Base-by-base conservation (phyloP, 176 grass and related monocot species). In the Otatea glauca region DNA sequence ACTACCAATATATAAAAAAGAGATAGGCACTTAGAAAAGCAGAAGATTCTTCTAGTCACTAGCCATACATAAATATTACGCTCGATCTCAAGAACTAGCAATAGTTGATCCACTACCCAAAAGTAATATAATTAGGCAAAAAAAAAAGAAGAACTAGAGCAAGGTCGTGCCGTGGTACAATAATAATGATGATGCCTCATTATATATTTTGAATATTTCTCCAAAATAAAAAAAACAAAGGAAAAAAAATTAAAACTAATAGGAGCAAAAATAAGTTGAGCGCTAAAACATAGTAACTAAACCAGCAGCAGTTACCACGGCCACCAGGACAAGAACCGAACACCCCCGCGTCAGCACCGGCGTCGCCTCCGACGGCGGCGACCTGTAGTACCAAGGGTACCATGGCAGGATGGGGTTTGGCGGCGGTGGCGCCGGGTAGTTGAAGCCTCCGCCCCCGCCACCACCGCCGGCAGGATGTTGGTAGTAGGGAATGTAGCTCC, bases 321-420 rank as follows among this genome's bases (percentile, higher is more conserved):
- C 75, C 63, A 32, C 34, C 35, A 60, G 32, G 38, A 32, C 49
- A 21, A 66, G 35, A 27, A 38, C 14, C 0, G 43, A 41, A 0
- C 62, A 1, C 16, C 27, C 16, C 27, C 13, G 17, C 2, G 32
- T 60, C 41, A 25, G 6, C 62, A 60, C 16, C 1, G 76, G 8
- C 4, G 55, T 3, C 34, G 74, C 37, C 8, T 77, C 7, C 4
- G 82, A 14, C 72, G 78, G 83, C 72, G 88, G 88, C 12, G 88
- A 45, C 60, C 32, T 72, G 85, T 94, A 91, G 83, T 94, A 94
- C 95, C 95, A 97, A 0, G 95, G 92, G 79, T 86, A 97, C 88
- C 90, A 97, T 25, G 94, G 94, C 74, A 94, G n/a, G 35, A 94
- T 91, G 3, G 87, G 90, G 81, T 97, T 89, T 0, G 95, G 95